phyloP scores from a whole-genome alignment of 2,329 filamentous ascomycete genomes.

The Nigrospora sphaerica region DNA sequence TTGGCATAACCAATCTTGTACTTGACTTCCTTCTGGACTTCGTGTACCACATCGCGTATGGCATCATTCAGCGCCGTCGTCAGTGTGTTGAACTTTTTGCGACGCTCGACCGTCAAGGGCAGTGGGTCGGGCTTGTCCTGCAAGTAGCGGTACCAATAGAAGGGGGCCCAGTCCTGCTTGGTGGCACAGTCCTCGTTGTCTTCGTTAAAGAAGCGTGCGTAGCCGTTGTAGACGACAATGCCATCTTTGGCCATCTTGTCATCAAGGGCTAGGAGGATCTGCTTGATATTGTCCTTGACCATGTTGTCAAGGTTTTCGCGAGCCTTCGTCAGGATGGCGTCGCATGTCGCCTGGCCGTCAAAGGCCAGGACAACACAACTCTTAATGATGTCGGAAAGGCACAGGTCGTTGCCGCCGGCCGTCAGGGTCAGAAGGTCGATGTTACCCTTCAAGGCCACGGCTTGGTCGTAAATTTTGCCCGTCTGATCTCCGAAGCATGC shows the following conservation, averaged over 20 bases:
- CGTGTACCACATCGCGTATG: conserved; percentile 18
- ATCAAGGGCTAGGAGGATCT: conserved; percentile 16
- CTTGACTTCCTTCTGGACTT: conserved; percentile 7
- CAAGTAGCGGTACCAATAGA: conserved; percentile 5
- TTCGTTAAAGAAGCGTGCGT: conserved; percentile 25
- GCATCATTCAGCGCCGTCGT: conserved; percentile 17
- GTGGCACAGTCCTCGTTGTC: conserved; percentile 15
- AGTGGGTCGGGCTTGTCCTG: background rate
- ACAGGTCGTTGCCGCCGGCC: conserved; percentile 30
- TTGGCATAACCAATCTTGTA: conserved; percentile 18
- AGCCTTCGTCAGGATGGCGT: conserved; percentile 14
- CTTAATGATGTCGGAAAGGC: conserved; percentile 16
- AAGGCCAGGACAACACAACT: conserved; percentile 13
- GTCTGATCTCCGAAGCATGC: conserved; percentile 20
- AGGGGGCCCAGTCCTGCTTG: conserved; percentile 12
- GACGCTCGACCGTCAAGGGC: conserved; percentile 15
- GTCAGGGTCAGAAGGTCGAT: conserved; percentile 28
- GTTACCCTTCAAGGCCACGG: conserved; percentile 13
- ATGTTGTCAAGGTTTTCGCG: conserved; percentile 18
- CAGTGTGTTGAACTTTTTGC: conserved; percentile 20
- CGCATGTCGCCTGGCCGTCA: conserved; percentile 9
- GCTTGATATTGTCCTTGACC: conserved; percentile 17
- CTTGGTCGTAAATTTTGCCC: conserved; percentile 18
- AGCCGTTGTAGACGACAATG: conserved; percentile 20
- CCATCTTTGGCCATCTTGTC: conserved; percentile 20